Evolutionary conservation across 176 grass and related monocot genomes (phyloP).

Genomic region (Hsuehochloa calcarea): DNA sequence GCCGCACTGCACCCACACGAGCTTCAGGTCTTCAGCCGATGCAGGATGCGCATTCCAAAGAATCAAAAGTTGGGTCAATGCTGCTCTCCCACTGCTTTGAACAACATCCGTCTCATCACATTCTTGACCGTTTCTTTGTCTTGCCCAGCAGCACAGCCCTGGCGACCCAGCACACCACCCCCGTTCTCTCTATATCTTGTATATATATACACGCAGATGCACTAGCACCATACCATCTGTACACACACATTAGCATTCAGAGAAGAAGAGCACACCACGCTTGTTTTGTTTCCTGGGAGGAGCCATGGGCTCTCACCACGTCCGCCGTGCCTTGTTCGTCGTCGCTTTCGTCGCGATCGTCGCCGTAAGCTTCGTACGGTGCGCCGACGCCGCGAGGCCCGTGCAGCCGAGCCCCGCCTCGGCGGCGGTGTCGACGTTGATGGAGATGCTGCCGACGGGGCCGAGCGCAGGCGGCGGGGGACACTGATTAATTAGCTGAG

Average conservation of each 20-base stretch:
- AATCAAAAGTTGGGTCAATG: constrained; percentile 9
- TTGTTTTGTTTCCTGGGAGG: neutral
- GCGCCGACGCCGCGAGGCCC: constrained; percentile 32
- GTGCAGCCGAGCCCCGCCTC: constrained; percentile 37
- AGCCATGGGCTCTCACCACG: constrained; percentile 5
- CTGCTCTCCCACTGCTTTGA: neutral
- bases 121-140: constrained; percentile 20
- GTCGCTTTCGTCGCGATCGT: neutral
- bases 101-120: neutral
- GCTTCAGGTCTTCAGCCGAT: neutral
- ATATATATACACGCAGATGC: constrained; percentile 2
- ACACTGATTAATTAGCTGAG: constrained; percentile 26
- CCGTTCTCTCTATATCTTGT: neutral
- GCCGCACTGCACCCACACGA: neutral
- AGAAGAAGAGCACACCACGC: neutral
- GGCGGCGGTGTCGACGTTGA: constrained; percentile 25
- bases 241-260: neutral
- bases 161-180: neutral
- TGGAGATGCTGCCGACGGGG: constrained; percentile 48
- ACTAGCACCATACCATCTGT: neutral
- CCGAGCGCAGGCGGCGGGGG: constrained; percentile 39
- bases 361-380: neutral
- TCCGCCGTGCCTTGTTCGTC: neutral
- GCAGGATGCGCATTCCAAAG: neutral
- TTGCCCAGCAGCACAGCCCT: neutral